Evolutionary conservation across 2,329 filamentous ascomycete species (phyloP).

Genomic region (Akanthomyces muscarius): DNA sequence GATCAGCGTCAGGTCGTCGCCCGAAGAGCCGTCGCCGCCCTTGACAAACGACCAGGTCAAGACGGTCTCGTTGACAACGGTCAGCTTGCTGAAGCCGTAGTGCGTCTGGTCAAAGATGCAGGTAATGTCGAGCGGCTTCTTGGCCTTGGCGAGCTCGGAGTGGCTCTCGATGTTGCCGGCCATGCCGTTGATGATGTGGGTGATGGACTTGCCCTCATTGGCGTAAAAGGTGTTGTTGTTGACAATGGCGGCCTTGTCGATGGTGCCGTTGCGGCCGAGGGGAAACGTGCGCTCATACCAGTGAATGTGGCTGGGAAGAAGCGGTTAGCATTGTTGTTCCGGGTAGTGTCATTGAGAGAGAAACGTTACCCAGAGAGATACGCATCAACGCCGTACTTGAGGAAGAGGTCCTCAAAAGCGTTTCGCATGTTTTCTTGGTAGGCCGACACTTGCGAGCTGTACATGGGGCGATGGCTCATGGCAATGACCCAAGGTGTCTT

Average conservation of each 20-base stretch:
- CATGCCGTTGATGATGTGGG: slow-evolving; percentile 50
- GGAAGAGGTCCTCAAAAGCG: slow-evolving; percentile 42
- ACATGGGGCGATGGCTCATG: slow-evolving; percentile 48
- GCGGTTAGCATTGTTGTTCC: not conserved
- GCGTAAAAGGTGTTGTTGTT: slow-evolving; percentile 46
- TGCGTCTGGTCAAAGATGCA: slow-evolving; percentile 41
- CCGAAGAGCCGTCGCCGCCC: slow-evolving; percentile 36
- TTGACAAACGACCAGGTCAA: slow-evolving; percentile 44
- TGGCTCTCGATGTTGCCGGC: slow-evolving; percentile 51
- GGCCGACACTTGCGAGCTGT: slow-evolving; percentile 38
- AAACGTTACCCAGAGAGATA: slow-evolving; percentile 33
- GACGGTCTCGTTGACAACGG: slow-evolving; percentile 33
- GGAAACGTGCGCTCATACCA: slow-evolving; percentile 25
- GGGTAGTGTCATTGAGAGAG: not conserved
- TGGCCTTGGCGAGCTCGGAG: slow-evolving; percentile 32
- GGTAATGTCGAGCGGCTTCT: slow-evolving; percentile 38
- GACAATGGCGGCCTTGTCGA: slow-evolving; percentile 38
- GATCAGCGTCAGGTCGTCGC: slow-evolving; percentile 33
- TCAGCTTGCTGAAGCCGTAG: slow-evolving; percentile 43
- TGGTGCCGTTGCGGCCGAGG: slow-evolving; percentile 29
- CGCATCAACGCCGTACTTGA: slow-evolving; percentile 42
- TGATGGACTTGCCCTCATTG: slow-evolving; percentile 45
- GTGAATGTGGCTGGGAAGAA: slow-evolving; percentile 22
- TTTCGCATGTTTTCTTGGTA: slow-evolving; percentile 42
- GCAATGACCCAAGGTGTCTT: slow-evolving; percentile 48